phyloP scores from a whole-genome alignment of 148 eudicot genomes.

The Diospyros lotus region DNA sequence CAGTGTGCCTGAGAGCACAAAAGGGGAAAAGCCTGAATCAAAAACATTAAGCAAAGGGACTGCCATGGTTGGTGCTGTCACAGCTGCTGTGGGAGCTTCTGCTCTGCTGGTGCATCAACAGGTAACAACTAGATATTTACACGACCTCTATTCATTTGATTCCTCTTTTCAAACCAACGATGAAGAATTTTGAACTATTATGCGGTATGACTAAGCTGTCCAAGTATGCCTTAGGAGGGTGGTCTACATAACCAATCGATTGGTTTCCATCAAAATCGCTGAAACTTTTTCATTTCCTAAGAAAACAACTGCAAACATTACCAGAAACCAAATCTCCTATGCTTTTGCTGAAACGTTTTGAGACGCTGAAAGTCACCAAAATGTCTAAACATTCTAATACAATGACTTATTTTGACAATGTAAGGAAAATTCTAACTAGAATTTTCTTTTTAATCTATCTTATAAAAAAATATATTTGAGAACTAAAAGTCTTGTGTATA shows the following conservation, averaged over 20 bases:
- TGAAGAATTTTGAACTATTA: neutral
- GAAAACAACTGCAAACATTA: too few species aligned
- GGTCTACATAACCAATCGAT: neutral
- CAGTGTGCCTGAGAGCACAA: conserved; percentile 9
- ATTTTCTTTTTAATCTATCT: too few species aligned
- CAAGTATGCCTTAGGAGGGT: neutral
- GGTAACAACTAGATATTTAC: conserved; percentile 33
- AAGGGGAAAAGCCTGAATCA: conserved; percentile 20
- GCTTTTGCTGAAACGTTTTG: too few species aligned
- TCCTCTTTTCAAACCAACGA: neutral
- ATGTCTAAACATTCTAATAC: too few species aligned
- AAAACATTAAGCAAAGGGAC: conserved; percentile 23
- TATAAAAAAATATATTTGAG: too few species aligned
- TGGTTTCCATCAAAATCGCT: too few species aligned
- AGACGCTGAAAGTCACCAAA: too few species aligned
- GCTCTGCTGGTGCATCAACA: conserved; percentile 57
- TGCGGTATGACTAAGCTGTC: neutral
- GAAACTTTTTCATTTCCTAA: too few species aligned
- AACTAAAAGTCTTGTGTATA: too few species aligned
- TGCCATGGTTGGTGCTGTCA: conserved; percentile 79
- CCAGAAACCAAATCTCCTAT: too few species aligned
- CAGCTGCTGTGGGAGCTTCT: conserved; percentile 95
- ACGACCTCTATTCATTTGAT: conserved; percentile 1
- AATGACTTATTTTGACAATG: too few species aligned
- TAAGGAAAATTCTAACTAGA: too few species aligned